Conservation (phyloP, 2,329 filamentous ascomycete species). For the Diaporthe caulivora region DNA sequence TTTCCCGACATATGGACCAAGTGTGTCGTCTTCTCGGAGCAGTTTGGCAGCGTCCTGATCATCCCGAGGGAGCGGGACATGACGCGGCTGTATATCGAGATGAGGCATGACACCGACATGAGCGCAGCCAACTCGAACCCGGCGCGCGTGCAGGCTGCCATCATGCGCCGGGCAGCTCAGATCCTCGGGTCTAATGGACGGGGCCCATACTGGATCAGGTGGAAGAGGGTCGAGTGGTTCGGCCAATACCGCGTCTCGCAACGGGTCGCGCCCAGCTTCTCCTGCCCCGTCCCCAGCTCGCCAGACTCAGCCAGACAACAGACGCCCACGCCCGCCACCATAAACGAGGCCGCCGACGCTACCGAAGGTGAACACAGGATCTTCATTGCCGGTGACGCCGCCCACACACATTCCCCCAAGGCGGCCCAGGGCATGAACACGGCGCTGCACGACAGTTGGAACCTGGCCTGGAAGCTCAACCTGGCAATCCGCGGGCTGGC, state of each 20-base stretch:
- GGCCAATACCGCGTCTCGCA: constrained; percentile 79
- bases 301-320: constrained; percentile 1
- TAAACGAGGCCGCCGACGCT: not conserved
- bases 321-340: constrained; percentile 15
- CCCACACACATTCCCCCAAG: constrained; percentile 80
- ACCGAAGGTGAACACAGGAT: constrained; percentile 59
- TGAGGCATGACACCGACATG: constrained; percentile 58
- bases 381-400: constrained; percentile 79
- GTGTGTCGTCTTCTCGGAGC: constrained; percentile 75
- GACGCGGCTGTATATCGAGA: constrained; percentile 73
- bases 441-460: constrained; percentile 72
- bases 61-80: constrained; percentile 80
- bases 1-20: constrained; percentile 84
- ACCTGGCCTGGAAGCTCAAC: constrained; percentile 67
- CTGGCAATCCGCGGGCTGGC: constrained; percentile 67
- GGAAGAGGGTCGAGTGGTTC: constrained; percentile 77
- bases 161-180: constrained; percentile 75
- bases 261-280: constrained; percentile 77
- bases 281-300: constrained; percentile 53
- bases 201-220: constrained; percentile 65
- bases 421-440: constrained; percentile 78
- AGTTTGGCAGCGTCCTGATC: constrained; percentile 78
- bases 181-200: constrained; percentile 59
- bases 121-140: constrained; percentile 61
- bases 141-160: constrained; percentile 67